phyloP scores from a whole-genome alignment of 352 stramenopile species.

The Globisporangium perplexum region DNA sequence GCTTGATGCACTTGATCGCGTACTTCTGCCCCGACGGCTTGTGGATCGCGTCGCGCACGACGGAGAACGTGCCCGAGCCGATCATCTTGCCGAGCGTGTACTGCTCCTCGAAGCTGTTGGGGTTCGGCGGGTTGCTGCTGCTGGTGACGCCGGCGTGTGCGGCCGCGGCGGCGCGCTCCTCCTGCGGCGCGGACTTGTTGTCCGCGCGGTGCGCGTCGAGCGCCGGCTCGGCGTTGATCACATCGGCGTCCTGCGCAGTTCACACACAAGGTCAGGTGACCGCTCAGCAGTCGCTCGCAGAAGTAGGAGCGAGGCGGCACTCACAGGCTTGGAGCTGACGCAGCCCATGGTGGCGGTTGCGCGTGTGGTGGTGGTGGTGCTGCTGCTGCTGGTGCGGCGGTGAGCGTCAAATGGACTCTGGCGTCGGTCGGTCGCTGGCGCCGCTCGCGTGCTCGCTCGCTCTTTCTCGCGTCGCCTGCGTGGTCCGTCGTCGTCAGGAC shows the following conservation, averaged over 20 bases:
- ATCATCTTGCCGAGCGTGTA: slow-evolving; percentile 86
- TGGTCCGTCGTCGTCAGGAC: too few species aligned
- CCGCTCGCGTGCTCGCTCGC: neutral
- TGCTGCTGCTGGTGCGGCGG: slow-evolving; percentile 13
- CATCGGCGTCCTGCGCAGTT: slow-evolving; percentile 24
- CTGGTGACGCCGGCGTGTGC: slow-evolving; percentile 2
- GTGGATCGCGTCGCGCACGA: slow-evolving; percentile 81
- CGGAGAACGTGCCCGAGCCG: slow-evolving; percentile 87
- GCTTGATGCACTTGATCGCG: slow-evolving; percentile 92
- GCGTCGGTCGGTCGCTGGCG: neutral
- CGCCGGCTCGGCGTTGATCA: slow-evolving; percentile 33
- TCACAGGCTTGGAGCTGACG: slow-evolving; percentile 65
- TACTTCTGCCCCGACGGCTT: slow-evolving; percentile 83
- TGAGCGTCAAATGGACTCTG: slow-evolving; percentile 3
- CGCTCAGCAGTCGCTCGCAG: too few species aligned
- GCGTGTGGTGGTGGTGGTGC: slow-evolving; percentile 2
- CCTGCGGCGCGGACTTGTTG: slow-evolving; percentile 15
- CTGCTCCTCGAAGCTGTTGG: slow-evolving; percentile 79
- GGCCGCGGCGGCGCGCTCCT: slow-evolving; percentile 11
- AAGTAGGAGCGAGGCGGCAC: neutral
- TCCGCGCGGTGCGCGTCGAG: slow-evolving; percentile 27
- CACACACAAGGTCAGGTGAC: neutral
- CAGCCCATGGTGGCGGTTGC: slow-evolving; percentile 46
- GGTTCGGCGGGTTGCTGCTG: slow-evolving; percentile 25
- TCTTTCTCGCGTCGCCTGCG: neutral